A percentile compares a stretch with the other conserved stretches of the same genome.
These are phyloP conservation scores for Globisporangium nodosum DNA, from an alignment of 352 stramenopile species.

Conservation along the genomic window DNA sequence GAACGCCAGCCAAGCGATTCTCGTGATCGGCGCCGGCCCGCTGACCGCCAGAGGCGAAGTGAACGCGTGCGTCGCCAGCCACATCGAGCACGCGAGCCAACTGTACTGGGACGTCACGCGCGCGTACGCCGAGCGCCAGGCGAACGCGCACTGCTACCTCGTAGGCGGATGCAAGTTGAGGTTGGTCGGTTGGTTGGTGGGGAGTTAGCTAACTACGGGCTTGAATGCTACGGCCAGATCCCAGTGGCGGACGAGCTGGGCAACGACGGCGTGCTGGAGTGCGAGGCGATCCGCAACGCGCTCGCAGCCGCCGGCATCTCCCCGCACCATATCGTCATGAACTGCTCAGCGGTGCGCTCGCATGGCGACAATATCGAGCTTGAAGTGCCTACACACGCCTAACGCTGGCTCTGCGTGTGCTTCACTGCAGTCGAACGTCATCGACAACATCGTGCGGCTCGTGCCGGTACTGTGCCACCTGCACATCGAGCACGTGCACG, in stretches of 20 bases:
- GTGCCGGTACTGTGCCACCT: conserved; percentile 23
- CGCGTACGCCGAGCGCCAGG: conserved; percentile 29
- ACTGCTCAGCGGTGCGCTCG: conserved; percentile 47
- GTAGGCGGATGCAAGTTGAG: conserved; percentile 7
- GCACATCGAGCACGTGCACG: conserved; percentile 24
- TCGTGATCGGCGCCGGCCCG: conserved; percentile 36
- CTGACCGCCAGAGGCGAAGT: conserved; percentile 26
- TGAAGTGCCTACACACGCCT: not conserved
- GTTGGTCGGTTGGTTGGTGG: too few species aligned
- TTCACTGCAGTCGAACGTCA: conserved; percentile 22
- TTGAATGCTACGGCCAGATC: conserved; percentile 13
- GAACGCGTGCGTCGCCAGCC: conserved; percentile 20
- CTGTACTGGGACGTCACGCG: conserved; percentile 51
- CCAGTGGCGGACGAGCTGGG: conserved; percentile 34
- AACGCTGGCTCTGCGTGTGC: not conserved
- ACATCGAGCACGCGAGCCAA: conserved; percentile 36
- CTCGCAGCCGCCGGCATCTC: conserved; percentile 49
- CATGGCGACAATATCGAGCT: too few species aligned
- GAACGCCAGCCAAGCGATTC: conserved; percentile 33
- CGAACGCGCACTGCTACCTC: conserved; percentile 36
- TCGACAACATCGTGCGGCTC: conserved; percentile 33
- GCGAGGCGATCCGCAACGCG: conserved; percentile 43
- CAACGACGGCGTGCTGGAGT: conserved; percentile 37
- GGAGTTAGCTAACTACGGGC: too few species aligned
- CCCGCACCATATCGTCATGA: conserved; percentile 64